A percentile compares a stretch with the other conserved stretches of the same genome.
Evolutionary conservation across 2,329 filamentous ascomycete species (phyloP).

Genomic region (Seiridium cupressi): DNA sequence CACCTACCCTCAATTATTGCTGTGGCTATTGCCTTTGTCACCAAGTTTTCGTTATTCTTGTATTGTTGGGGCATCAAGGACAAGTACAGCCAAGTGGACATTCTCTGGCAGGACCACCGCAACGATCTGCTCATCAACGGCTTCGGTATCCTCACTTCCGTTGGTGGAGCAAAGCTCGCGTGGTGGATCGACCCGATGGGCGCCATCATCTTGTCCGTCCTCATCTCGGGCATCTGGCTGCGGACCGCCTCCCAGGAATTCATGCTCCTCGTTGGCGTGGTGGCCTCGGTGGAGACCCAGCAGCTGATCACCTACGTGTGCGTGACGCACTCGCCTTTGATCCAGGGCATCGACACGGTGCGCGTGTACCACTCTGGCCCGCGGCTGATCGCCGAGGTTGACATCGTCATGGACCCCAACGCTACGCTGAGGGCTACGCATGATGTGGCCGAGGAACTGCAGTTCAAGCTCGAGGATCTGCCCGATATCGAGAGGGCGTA

Average conservation of each 20-base stretch:
- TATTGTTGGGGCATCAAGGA: slow-evolving; percentile 93
- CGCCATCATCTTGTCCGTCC: slow-evolving; percentile 75
- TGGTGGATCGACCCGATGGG: slow-evolving; percentile 98
- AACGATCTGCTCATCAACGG: slow-evolving; percentile 98
- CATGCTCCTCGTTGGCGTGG: slow-evolving; percentile 84
- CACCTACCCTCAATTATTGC: slow-evolving; percentile 82
- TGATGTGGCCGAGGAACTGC: slow-evolving; percentile 89
- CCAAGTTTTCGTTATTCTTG: slow-evolving; percentile 79
- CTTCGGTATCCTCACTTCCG: slow-evolving; percentile 84
- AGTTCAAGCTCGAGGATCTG: slow-evolving; percentile 89
- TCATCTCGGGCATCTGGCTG: slow-evolving; percentile 81
- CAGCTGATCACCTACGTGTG: slow-evolving; percentile 96
- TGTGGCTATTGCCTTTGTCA: slow-evolving; percentile 78
- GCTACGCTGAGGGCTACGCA: slow-evolving; percentile 76
- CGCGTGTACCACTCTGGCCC: slow-evolving; percentile 89
- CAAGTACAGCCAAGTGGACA: slow-evolving; percentile 87
- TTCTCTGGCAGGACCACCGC: slow-evolving; percentile 94
- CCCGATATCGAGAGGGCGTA: slow-evolving; percentile 92
- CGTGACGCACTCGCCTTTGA: slow-evolving; percentile 82
- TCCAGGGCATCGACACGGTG: slow-evolving; percentile 90
- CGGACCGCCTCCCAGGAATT: slow-evolving; percentile 87
- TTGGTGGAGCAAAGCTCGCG: slow-evolving; percentile 82
- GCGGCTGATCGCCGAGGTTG: slow-evolving; percentile 89
- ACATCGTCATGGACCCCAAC: slow-evolving; percentile 85
- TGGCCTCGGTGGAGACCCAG: slow-evolving; percentile 79